Percentiles rank a stretch among this genome's conserved stretches.
These are phyloP conservation scores for Cordyceps tenuipes DNA, from an alignment of 2,329 filamentous ascomycete species.

Conservation along the genomic window DNA sequence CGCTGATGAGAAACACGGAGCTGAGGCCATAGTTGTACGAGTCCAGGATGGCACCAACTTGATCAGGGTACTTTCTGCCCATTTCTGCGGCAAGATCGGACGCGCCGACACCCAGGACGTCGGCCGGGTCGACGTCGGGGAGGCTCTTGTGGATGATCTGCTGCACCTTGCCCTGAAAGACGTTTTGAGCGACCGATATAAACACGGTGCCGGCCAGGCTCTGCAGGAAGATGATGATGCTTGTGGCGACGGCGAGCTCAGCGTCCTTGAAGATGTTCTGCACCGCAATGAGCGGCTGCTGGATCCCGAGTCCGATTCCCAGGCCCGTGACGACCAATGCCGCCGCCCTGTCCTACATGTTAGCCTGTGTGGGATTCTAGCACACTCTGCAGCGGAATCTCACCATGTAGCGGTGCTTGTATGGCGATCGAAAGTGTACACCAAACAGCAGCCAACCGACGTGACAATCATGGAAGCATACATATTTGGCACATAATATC, in stretches of 20 bases:
- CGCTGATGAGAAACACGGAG: slow-evolving; percentile 44
- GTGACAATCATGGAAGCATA: neutral
- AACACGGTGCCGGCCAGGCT: slow-evolving; percentile 12
- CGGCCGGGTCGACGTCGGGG: neutral
- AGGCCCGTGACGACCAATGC: slow-evolving; percentile 6
- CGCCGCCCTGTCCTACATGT: neutral
- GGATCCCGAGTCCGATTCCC: slow-evolving; percentile 12
- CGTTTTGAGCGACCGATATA: slow-evolving; percentile 14
- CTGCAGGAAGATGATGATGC: slow-evolving; percentile 11
- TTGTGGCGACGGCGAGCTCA: slow-evolving; percentile 15
- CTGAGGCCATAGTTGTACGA: slow-evolving; percentile 51
- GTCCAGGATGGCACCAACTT: slow-evolving; percentile 10
- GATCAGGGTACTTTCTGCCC: neutral
- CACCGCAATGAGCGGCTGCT: slow-evolving; percentile 13
- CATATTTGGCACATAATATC: slow-evolving; percentile 10
- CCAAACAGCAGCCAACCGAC: neutral
- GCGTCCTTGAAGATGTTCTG: slow-evolving; percentile 13
- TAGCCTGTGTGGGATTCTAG: neutral
- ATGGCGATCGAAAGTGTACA: neutral
- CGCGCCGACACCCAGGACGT: slow-evolving; percentile 1
- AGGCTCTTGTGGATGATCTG: neutral
- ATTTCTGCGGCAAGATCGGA: neutral
- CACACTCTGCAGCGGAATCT: neutral
- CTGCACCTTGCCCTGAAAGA: slow-evolving; percentile 1
- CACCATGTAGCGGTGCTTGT: neutral